Evolutionary conservation across 2,329 filamentous ascomycete species (phyloP), one percentile per base, ranked within the genome.

Genomic region (Amauroascus verrucosus): DNA sequence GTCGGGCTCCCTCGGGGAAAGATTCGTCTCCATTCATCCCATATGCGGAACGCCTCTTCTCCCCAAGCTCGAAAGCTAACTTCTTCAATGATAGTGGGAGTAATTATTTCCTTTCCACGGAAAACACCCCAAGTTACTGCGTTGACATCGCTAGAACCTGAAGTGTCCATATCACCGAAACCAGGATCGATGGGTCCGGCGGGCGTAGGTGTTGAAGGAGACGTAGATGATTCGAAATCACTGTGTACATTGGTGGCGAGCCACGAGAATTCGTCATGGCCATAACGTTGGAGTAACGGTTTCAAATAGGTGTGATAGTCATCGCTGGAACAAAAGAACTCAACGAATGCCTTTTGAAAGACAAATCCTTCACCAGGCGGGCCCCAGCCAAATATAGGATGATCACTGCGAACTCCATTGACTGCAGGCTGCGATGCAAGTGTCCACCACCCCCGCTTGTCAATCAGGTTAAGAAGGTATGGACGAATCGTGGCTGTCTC

Each of bases 71-170:
- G 79, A 77, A 97, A 97, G 66, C 86, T 93, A 49, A 95, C 88
- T 61, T 90, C 87, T 67, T 97, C 91, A 63, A 97, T 95, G 64
- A 97, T 97, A 1, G 91, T 97, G 2, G 91, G 91, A 20, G 90
- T 95, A 54, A 95, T 81, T 65, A 97, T 97, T 70, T 97, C 91
- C 72, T 96, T 96, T 40, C 88, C 88, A 0, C 87, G 85, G 71
- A 97, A 97, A 0, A 89, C 88, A 49, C 91, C 91, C 91, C 91
- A 97, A 0, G 93, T 98, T 1, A 98, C 93, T 0, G 91, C 89
- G 64, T 97, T 96, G 28, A 94, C 91, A 62, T 80, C 83, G 71
- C 70, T 62, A 67, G 66, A 59, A 57, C 65, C 66, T 16, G 60
- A 46, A 18, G 56, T 35, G 41, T 65, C 59, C 13, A 74, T 69